Evolutionary conservation across 306 rosid genomes (phyloP).

Genomic region (Carpinus fangiana): DNA sequence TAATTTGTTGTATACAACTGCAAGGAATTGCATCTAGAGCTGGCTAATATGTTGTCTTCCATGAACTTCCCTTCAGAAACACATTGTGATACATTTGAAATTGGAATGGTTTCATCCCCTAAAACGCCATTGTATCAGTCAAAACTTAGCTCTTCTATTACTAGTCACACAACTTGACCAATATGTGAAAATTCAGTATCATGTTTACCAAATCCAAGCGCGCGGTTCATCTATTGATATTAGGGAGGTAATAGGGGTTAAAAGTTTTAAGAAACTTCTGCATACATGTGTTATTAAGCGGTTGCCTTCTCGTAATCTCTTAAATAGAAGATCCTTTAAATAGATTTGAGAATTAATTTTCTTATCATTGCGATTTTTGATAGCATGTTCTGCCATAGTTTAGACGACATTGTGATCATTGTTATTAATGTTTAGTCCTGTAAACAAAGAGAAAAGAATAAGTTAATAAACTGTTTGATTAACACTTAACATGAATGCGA

Average conservation of each 20-base stretch:
- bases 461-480: neutral
- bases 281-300: constrained; percentile 49
- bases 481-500: neutral
- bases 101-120: constrained; percentile 56
- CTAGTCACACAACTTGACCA: constrained; percentile 45
- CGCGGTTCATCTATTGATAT: constrained; percentile 38
- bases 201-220: constrained; percentile 36
- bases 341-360: too few relatives aligned
- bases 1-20: constrained; percentile 41
- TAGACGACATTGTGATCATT: too few relatives aligned
- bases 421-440: too few relatives aligned
- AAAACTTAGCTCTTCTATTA: constrained; percentile 37
- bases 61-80: constrained; percentile 35
- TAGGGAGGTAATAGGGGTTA: constrained; percentile 53
- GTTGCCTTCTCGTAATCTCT: constrained; percentile 51
- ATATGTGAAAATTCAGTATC: constrained; percentile 38
- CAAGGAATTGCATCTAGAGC: constrained; percentile 65
- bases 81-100: constrained; percentile 35
- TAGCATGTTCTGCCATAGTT: too few relatives aligned
- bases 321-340: too few relatives aligned
- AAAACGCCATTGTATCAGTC: constrained; percentile 67
- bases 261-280: constrained; percentile 51
- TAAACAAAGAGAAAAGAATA: too few relatives aligned
- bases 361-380: too few relatives aligned
- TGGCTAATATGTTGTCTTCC: constrained; percentile 34